phyloP scores from a whole-genome alignment of 345 rosid species.

The Boechera divaricarpa region DNA sequence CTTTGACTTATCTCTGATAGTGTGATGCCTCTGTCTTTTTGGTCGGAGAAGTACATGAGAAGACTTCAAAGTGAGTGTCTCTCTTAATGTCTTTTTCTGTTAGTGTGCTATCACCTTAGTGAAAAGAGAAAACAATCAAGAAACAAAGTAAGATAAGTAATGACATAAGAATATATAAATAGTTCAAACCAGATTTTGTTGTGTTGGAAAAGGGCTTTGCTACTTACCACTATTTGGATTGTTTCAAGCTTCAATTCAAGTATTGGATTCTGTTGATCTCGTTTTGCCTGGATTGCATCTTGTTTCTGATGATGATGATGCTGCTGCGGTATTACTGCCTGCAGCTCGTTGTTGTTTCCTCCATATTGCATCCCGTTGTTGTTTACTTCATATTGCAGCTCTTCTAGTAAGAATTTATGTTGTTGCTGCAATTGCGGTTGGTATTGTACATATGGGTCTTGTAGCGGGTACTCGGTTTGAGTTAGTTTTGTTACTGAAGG shows the following conservation, averaged over 20 bases:
- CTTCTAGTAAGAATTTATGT: neutral
- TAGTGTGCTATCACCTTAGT: neutral
- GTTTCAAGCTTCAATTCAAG: constrained; percentile 19
- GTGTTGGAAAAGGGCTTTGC: constrained; percentile 4
- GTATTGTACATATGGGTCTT: neutral
- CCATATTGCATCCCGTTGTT: neutral
- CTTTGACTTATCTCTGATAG: too few relatives aligned
- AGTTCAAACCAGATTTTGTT: neutral
- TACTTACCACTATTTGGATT: constrained; percentile 24
- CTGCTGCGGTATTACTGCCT: neutral
- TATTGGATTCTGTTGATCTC: neutral
- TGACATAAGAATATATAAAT: neutral
- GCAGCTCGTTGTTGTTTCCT: neutral
- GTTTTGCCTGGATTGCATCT: neutral
- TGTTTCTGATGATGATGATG: neutral
- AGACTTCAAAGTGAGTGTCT: too few relatives aligned
- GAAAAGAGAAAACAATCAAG: neutral
- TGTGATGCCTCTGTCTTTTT: too few relatives aligned
- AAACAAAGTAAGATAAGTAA: neutral
- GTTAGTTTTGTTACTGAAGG: too few relatives aligned
- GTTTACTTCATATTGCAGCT: too few relatives aligned
- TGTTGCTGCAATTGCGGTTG: neutral
- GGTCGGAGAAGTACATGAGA: too few relatives aligned
- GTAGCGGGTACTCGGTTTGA: too few relatives aligned
- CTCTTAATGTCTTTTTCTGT: neutral